Base-by-base conservation (phyloP, 75 land plant genomes). In the Gnetum montanum region DNA sequence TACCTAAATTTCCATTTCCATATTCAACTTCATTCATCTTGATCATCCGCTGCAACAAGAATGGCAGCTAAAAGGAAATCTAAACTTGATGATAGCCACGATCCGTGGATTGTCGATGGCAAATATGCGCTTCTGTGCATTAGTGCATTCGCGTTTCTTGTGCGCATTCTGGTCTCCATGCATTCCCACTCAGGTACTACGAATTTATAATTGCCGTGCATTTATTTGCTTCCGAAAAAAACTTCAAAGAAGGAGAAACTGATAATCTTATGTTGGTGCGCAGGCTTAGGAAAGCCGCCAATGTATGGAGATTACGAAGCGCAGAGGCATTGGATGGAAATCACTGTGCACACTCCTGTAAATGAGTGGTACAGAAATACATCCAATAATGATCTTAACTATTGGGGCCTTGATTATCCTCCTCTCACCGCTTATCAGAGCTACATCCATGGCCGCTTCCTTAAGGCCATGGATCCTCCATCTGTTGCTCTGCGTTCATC, bases 311-410 rank as follows among this genome's bases (percentile, higher is more conserved):
- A 94, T 49, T 93, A 74, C 49, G 98, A 94, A 76, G 98, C 96
- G 3, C 96, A 94, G 70, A 67, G 98, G 45, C 98, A 94, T 59
- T 94, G 98, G 98, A 94, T 94, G 98, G 98, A 94, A 77, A 73
- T 94, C 46, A 90, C 98, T 13, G 16, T 78, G 43, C 77, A 90
- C 56, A 74, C 78, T 20, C 96, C 98, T 0, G 62, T 66, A 1
- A 54, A 29, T 12, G 80, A 85, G 4, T 94, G 98, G 98, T 94
- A 94, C 49, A 52, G 43, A 5, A 94, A 94, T 52, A 82, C 85
- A 30, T 63, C 83, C 0, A 48, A 61, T 22, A 94, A 94, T 71
- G 83, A 90, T 64, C 74, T 94, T 44, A 48, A 61, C n/a, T 89
- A 93, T 49, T 89, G 98, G 98, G 98, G 98, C 18, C 87, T 93